A percentile compares a stretch with the other conserved stretches of the same genome.
These are phyloP conservation scores for Lachnellula subtilissima DNA, from an alignment of 2,329 filamentous ascomycete species.

Conservation along the genomic window DNA sequence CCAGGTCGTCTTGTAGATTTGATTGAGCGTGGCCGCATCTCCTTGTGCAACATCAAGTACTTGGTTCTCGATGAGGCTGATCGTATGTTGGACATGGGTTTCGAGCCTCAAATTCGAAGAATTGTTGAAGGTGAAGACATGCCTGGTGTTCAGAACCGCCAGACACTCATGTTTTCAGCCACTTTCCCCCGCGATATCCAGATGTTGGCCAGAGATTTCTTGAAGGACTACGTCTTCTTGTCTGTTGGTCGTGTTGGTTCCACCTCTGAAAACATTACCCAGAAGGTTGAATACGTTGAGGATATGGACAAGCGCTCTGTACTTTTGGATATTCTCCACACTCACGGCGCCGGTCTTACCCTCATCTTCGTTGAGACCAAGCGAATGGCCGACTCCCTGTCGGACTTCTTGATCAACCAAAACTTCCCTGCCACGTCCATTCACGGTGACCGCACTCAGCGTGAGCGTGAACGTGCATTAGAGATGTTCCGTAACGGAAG, in stretches of 20 bases:
- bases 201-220: conserved; percentile 96
- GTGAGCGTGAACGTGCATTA: conserved; percentile 94
- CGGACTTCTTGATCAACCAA: conserved; percentile 98
- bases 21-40: conserved; percentile 97
- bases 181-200: conserved; percentile 99
- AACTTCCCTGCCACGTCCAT: conserved; percentile 98
- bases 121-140: conserved; percentile 99
- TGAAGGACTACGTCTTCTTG: conserved; percentile 99
- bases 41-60: conserved; percentile 98
- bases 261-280: conserved; percentile 99
- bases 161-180: conserved; percentile 99
- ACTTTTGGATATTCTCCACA: conserved; percentile 94
- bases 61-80: conserved; percentile 98
- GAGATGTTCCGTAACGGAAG: conserved; percentile 96
- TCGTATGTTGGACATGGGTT: conserved; percentile 99
- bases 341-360: conserved; percentile 81
- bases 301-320: conserved; percentile 97
- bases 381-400: conserved; percentile 97
- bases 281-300: conserved; percentile 97
- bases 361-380: conserved; percentile 99
- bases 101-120: conserved; percentile 98
- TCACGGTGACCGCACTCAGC: conserved; percentile 96
- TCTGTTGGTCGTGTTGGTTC: conserved; percentile 98
- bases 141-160: conserved; percentile 75
- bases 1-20: conserved; percentile 96